These are phyloP conservation scores for Phaeotremella fagi DNA, from an alignment of 768 basidiomycete genomes.

Conservation along the genomic window DNA sequence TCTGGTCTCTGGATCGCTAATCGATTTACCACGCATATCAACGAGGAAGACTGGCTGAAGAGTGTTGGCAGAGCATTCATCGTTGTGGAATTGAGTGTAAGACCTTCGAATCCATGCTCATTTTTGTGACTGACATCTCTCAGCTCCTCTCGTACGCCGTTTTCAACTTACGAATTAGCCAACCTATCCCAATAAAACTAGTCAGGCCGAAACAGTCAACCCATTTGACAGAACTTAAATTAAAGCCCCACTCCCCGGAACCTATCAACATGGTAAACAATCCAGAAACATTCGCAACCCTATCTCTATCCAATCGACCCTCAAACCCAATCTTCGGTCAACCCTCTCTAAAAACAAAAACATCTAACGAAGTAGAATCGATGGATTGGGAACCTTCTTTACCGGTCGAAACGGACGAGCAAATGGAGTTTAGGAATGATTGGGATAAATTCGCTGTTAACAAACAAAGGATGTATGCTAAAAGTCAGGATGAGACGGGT, in stretches of 20 bases:
- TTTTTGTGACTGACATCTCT: neutral
- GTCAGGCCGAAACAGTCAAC: constrained; percentile 20
- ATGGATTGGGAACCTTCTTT: constrained; percentile 48
- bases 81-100: constrained; percentile 16
- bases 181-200: constrained; percentile 23
- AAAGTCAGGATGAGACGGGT: constrained; percentile 33
- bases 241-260: neutral
- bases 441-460: constrained; percentile 36
- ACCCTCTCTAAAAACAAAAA: constrained; percentile 20
- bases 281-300: constrained; percentile 4
- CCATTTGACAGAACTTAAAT: neutral
- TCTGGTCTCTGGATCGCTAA: neutral
- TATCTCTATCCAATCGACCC: constrained; percentile 6
- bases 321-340: constrained; percentile 45
- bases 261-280: neutral
- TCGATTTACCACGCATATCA: no score
- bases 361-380: constrained; percentile 15
- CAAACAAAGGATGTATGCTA: constrained; percentile 34
- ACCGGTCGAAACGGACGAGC: constrained; percentile 1
- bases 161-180: constrained; percentile 9
- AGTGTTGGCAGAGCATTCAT: no score
- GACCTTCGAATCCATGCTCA: neutral
- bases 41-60: no score
- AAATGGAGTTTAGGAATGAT: constrained; percentile 3
- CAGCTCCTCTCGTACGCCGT: constrained; percentile 24